These are phyloP conservation scores for Coemansia sp. DNA, from an alignment of 192 early-diverging fungal genomes.

Conservation along the genomic window DNA sequence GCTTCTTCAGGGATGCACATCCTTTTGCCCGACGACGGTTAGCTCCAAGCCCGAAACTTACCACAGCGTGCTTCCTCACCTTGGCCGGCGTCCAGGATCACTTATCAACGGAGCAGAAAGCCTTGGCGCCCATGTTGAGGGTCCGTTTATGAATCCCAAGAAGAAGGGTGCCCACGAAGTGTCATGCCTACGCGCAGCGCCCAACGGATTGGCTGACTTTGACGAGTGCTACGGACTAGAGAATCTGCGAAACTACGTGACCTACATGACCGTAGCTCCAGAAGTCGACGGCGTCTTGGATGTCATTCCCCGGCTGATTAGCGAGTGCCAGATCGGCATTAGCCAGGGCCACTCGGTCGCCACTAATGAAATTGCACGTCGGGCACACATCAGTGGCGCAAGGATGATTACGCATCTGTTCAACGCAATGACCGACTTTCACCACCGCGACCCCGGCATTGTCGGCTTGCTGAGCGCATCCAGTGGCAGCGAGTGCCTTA, in stretches of 20 bases:
- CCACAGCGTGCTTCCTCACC: conserved; percentile 54
- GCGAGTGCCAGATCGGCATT: conserved; percentile 62
- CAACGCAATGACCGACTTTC: conserved; percentile 80
- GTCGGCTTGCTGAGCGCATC: conserved; percentile 67
- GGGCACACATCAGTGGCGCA: conserved; percentile 62
- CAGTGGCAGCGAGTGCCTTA: too few species aligned
- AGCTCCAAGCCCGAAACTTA: conserved; percentile 68
- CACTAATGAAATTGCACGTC: conserved; percentile 59
- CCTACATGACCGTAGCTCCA: conserved; percentile 72
- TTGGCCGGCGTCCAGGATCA: conserved; percentile 64
- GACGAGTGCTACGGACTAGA: conserved; percentile 64
- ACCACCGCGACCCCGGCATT: conserved; percentile 79
- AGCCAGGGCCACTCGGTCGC: conserved; percentile 66
- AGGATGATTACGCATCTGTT: conserved; percentile 76
- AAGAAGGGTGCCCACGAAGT: conserved; percentile 74
- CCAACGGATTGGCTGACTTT: conserved; percentile 66
- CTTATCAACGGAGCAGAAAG: conserved; percentile 63
- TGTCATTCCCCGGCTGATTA: conserved; percentile 63
- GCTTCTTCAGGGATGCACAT: conserved; percentile 72
- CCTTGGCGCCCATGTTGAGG: conserved; percentile 64
- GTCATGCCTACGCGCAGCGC: conserved; percentile 56
- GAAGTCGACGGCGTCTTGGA: conserved; percentile 71
- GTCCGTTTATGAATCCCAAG: conserved; percentile 63
- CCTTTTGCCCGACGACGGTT: conserved; percentile 76
- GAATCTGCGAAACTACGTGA: conserved; percentile 52